These are phyloP conservation scores for Aspergillus nidulans DNA, from an alignment of 495 filamentous ascomycete genomes.

Conservation along the genomic window DNA sequence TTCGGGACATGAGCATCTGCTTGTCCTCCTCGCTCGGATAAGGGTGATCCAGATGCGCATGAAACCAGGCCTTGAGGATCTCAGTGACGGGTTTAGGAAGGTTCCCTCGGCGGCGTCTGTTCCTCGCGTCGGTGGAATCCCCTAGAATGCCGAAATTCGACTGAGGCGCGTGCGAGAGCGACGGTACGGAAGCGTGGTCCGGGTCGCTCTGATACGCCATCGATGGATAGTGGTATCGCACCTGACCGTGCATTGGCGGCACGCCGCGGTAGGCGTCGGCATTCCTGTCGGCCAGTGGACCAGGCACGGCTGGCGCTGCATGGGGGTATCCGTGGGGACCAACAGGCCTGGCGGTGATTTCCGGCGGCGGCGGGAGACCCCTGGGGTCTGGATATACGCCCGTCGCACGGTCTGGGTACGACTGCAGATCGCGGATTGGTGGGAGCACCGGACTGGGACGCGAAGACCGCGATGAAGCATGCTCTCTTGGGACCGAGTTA, in stretches of 20 bases:
- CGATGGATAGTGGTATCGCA: conserved; percentile 26
- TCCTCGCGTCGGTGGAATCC: conserved; percentile 40
- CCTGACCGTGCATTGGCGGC: conserved; percentile 26
- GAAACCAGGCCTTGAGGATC: conserved; percentile 76
- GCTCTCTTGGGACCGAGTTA: conserved; percentile 15
- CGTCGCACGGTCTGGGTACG: conserved; percentile 28
- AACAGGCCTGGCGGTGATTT: conserved; percentile 19
- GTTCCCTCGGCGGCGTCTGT: conserved; percentile 71
- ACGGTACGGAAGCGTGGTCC: conserved; percentile 30
- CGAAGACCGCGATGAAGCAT: conserved; percentile 20
- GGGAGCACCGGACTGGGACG: conserved; percentile 41
- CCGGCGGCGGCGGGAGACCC: conserved; percentile 27
- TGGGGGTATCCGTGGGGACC: conserved; percentile 10
- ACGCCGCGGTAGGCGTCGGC: conserved; percentile 23
- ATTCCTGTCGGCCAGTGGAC: conserved; percentile 22
- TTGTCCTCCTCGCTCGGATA: conserved; percentile 93
- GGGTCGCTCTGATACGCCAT: conserved; percentile 32
- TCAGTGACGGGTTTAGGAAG: conserved; percentile 82
- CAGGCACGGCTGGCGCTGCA: conserved; percentile 14
- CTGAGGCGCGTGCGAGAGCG: conserved; percentile 29
- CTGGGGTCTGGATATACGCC: conserved; percentile 30
- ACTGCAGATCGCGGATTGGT: conserved; percentile 39
- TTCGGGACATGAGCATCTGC: conserved; percentile 69
- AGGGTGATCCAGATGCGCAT: conserved; percentile 70
- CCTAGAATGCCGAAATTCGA: conserved; percentile 45